phyloP scores from a whole-genome alignment of 2,329 filamentous ascomycete genomes.

The Microdochium paspali region DNA sequence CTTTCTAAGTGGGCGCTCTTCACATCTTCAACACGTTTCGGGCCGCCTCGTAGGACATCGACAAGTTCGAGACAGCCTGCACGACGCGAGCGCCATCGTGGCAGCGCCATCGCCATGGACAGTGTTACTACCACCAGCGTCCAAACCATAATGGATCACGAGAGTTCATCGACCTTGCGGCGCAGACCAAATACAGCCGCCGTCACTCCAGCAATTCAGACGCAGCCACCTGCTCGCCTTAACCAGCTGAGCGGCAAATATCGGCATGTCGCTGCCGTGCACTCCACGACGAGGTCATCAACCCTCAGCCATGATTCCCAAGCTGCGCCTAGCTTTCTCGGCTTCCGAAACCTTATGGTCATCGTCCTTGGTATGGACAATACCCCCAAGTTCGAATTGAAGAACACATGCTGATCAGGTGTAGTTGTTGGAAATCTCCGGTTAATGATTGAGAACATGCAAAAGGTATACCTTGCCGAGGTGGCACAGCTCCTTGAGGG shows the following conservation, averaged over 20 bases:
- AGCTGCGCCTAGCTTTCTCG: constrained; percentile 72
- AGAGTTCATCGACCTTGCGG: not conserved
- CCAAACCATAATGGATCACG: constrained; percentile 11
- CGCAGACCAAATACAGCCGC: not conserved
- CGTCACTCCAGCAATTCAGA: not conserved
- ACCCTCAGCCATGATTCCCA: constrained; percentile 78
- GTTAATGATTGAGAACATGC: constrained; percentile 92
- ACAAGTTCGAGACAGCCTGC: too few relatives aligned
- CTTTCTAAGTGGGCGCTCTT: too few relatives aligned
- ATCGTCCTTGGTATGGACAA: constrained; percentile 65
- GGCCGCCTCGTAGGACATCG: too few relatives aligned
- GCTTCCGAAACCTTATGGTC: constrained; percentile 94
- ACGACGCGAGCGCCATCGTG: not conserved
- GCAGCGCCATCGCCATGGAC: constrained; percentile 21
- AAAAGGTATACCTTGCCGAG: constrained; percentile 62
- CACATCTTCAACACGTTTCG: too few relatives aligned
- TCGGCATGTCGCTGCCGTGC: constrained; percentile 83
- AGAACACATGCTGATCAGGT: constrained; percentile 4
- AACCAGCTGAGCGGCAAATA: constrained; percentile 34
- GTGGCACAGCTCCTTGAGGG: too few relatives aligned
- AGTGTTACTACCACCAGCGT: constrained; percentile 29
- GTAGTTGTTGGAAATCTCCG: constrained; percentile 85
- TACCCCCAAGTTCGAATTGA: not conserved
- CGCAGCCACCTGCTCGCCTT: not conserved
- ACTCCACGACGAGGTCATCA: constrained; percentile 62